Evolutionary conservation across 2,329 filamentous ascomycete genomes (phyloP).

Genomic region (Oidium heveae): DNA sequence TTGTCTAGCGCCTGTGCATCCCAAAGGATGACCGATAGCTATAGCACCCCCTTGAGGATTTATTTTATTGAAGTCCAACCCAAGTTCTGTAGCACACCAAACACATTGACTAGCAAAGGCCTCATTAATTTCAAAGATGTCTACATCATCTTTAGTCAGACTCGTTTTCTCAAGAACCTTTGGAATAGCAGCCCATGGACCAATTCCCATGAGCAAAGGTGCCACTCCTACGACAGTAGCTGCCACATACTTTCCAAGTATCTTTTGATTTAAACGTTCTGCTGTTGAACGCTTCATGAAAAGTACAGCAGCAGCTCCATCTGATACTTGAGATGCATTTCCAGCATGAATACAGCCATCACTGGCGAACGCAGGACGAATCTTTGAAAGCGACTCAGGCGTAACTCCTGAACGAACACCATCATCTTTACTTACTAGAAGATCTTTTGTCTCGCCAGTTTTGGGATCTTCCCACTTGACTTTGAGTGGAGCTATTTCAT

Average conservation of each 20-base stretch:
- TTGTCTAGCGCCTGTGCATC: slow-evolving; percentile 82
- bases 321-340: slow-evolving; percentile 85
- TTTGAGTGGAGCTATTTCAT: slow-evolving; percentile 70
- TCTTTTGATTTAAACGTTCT: slow-evolving; percentile 62
- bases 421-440: slow-evolving; percentile 68
- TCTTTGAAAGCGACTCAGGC: slow-evolving; percentile 68
- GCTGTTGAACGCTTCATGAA: slow-evolving; percentile 89
- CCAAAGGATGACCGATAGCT: slow-evolving; percentile 83
- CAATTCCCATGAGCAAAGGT: slow-evolving; percentile 85
- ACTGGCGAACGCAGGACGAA: slow-evolving; percentile 71
- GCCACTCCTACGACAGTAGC: slow-evolving; percentile 71
- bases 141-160: slow-evolving; percentile 68
- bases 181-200: slow-evolving; percentile 88
- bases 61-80: slow-evolving; percentile 61
- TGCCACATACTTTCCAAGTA: slow-evolving; percentile 79
- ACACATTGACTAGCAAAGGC: slow-evolving; percentile 89
- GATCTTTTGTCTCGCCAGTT: slow-evolving; percentile 58
- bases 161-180: slow-evolving; percentile 73
- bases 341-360: slow-evolving; percentile 87
- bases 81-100: slow-evolving; percentile 77
- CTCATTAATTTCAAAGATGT: slow-evolving; percentile 98
- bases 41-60: slow-evolving; percentile 96
- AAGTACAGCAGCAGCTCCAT: slow-evolving; percentile 83
- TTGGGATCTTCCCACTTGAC: slow-evolving; percentile 82
- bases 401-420: slow-evolving; percentile 72